phyloP scores from a whole-genome alignment of 2,329 filamentous ascomycete genomes.

The Xylaria digitata region DNA sequence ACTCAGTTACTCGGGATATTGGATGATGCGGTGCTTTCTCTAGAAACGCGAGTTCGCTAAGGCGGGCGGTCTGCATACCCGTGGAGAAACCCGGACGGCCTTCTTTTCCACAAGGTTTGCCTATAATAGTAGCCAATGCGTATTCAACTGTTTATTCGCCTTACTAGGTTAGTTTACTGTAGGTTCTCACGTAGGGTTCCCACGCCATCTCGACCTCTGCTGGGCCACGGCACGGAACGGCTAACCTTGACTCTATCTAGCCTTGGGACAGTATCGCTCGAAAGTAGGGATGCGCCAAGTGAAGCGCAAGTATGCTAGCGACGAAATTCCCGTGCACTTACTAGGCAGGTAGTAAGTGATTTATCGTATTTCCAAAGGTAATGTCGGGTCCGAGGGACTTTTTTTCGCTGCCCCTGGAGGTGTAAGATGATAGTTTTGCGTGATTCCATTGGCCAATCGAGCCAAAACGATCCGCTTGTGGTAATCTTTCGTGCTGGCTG shows the following conservation, averaged over 20 bases:
- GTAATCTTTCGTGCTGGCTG: conserved; percentile 36
- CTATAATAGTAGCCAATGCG: not conserved
- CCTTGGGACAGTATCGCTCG: conserved; percentile 10
- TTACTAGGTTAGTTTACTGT: not conserved
- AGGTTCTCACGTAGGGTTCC: not conserved
- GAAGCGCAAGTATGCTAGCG: conserved; percentile 5
- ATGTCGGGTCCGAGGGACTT: conserved; percentile 36
- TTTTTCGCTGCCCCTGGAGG: conserved; percentile 21
- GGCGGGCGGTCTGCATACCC: conserved; percentile 5
- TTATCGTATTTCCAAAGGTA: conserved; percentile 20
- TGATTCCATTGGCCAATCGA: conserved; percentile 35
- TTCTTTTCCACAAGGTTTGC: not conserved
- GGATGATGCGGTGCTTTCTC: not conserved
- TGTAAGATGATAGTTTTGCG: conserved; percentile 14
- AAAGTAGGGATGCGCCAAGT: conserved; percentile 12
- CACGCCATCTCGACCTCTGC: conserved; percentile 1
- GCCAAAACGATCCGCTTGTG: conserved; percentile 38
- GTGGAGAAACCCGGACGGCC: not conserved
- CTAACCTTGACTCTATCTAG: conserved; percentile 7
- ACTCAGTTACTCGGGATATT: not conserved
- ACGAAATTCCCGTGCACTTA: conserved; percentile 17
- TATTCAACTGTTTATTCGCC: not conserved
- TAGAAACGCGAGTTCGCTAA: not conserved
- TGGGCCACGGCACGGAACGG: conserved; percentile 12
- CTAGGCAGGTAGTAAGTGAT: conserved; percentile 21